A percentile compares a stretch with the other conserved stretches of the same genome.
Conservation (phyloP, 306 rosid species). For the Cucumis cinereus region DNA sequence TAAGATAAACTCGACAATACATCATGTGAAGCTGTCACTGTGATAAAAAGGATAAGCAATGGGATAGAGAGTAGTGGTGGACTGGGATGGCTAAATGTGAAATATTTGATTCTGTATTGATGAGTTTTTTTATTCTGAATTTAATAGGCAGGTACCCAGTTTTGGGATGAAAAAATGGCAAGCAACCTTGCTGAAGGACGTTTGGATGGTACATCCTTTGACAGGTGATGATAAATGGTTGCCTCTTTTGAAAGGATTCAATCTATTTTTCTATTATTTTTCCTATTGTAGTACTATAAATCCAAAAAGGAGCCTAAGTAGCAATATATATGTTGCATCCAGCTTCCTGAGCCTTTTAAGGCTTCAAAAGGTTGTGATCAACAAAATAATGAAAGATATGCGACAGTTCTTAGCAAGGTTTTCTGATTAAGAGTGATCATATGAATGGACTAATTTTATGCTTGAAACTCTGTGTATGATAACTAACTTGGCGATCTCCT, state of each 20-base stretch:
- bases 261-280: background rate
- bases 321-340: background rate
- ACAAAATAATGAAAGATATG: background rate
- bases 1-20: background rate
- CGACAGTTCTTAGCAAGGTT: background rate
- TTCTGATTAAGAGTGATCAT: background rate
- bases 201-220: conserved; percentile 79
- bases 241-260: background rate
- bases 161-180: conserved; percentile 98
- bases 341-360: background rate
- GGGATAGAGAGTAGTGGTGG: background rate
- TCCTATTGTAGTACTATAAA: background rate
- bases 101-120: background rate
- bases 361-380: background rate
- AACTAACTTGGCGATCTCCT: background rate
- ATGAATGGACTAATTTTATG: background rate
- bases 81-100: background rate
- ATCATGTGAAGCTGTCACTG: background rate
- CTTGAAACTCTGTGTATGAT: background rate
- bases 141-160: conserved; percentile 86
- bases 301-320: background rate
- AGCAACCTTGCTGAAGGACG: conserved; percentile 68
- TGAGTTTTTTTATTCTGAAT: background rate
- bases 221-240: conserved; percentile 36
- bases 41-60: background rate